A percentile compares a stretch with the other conserved stretches of the same genome.
phyloP scores from a whole-genome alignment of 345 rosid genomes.

The Physaria fendleri region DNA sequence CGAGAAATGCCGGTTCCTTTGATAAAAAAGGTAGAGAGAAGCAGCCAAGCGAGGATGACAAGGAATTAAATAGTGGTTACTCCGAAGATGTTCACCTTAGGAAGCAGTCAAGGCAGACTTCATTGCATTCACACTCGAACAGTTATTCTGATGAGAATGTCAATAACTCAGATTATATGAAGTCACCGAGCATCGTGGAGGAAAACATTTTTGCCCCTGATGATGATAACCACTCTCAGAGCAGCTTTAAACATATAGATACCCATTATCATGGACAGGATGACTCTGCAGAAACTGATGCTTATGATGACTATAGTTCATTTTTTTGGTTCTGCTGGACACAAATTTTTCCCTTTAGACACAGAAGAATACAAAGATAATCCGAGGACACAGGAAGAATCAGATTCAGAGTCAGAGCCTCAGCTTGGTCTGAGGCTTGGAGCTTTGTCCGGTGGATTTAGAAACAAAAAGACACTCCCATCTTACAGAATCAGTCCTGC shows the following conservation, averaged over 20 bases:
- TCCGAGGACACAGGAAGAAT: constrained; percentile 21
- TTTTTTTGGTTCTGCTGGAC: constrained; percentile 35
- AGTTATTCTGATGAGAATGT: constrained; percentile 33
- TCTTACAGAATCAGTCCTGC: constrained; percentile 35
- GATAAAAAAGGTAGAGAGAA: constrained; percentile 20
- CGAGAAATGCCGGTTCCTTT: constrained; percentile 25
- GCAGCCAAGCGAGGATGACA: constrained; percentile 17
- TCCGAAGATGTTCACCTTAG: constrained; percentile 28
- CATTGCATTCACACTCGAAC: constrained; percentile 41
- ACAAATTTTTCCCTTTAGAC: constrained; percentile 7
- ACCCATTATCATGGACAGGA: constrained; percentile 25
- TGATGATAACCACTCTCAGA: constrained; percentile 36
- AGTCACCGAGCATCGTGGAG: constrained; percentile 21
- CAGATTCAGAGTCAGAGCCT: constrained; percentile 22
- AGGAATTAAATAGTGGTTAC: constrained; percentile 20
- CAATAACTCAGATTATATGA: constrained; percentile 27
- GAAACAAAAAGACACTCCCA: constrained; percentile 56
- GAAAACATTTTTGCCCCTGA: constrained; percentile 43
- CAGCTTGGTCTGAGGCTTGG: constrained; percentile 44
- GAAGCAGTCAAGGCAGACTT: constrained; percentile 40
- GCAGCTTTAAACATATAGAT: constrained; percentile 32
- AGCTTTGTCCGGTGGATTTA: constrained; percentile 55
- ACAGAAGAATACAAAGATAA: constrained; percentile 28
- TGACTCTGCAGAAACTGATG: constrained; percentile 12
- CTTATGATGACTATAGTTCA: constrained; percentile 66